These are phyloP conservation scores for Tulasnella sp. DNA, from an alignment of 768 basidiomycete genomes.

Conservation along the genomic window DNA sequence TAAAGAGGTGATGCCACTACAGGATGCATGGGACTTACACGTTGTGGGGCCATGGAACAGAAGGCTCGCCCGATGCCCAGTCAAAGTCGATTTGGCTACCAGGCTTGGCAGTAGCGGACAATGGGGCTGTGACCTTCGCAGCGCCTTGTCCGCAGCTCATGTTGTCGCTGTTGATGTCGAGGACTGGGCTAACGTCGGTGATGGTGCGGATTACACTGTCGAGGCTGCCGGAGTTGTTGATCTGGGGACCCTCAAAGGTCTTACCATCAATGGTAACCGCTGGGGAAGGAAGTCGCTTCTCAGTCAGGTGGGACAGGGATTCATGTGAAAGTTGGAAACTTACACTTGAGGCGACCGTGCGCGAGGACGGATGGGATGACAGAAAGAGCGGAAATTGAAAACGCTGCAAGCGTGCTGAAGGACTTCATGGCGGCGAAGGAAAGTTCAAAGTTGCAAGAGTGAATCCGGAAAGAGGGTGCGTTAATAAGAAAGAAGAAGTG, in stretches of 20 bases:
- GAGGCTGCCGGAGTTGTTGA: constrained; percentile 38
- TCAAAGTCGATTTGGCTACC: constrained; percentile 48
- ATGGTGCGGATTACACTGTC: constrained; percentile 46
- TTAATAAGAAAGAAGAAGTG: neutral
- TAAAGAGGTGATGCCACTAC: neutral
- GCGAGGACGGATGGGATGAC: constrained; percentile 38
- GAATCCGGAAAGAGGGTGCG: neutral
- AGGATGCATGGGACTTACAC: constrained; percentile 35
- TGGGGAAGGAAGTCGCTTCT: neutral
- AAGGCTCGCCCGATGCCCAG: constrained; percentile 50
- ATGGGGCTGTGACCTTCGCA: constrained; percentile 51
- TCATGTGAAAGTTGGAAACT: constrained; percentile 1
- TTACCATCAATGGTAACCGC: constrained; percentile 46
- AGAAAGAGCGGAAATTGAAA: constrained; percentile 32
- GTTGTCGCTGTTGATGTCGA: constrained; percentile 54
- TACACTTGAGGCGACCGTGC: constrained; percentile 46
- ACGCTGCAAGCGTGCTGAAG: constrained; percentile 8
- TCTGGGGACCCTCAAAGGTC: constrained; percentile 45
- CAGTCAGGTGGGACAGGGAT: neutral
- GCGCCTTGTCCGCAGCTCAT: constrained; percentile 61
- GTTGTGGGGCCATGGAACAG: constrained; percentile 31
- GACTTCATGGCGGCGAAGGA: constrained; percentile 27
- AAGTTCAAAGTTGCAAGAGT: neutral
- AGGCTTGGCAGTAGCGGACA: constrained; percentile 49
- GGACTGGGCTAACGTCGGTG: constrained; percentile 46